These are phyloP conservation scores for Orbilia quercus DNA, from an alignment of 2,329 filamentous ascomycete species.

Conservation along the genomic window DNA sequence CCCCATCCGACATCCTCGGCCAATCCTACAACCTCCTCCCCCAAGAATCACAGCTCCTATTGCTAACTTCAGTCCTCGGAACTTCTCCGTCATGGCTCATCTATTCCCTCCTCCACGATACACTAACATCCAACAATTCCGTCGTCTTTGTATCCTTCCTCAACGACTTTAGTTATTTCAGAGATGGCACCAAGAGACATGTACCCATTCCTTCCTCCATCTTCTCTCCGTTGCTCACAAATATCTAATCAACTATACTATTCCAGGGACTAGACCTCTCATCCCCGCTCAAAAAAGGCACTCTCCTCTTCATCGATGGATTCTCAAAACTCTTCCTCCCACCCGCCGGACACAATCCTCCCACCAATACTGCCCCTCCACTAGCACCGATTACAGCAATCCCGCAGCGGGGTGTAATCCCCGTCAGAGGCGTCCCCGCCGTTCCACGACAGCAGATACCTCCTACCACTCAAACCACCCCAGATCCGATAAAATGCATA, in stretches of 20 bases:
- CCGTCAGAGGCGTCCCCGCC: constrained; percentile 25
- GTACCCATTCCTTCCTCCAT: constrained; percentile 65
- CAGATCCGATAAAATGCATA: constrained; percentile 47
- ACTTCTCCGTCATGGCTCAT: constrained; percentile 75
- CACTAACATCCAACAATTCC: constrained; percentile 62
- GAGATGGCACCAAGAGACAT: constrained; percentile 74
- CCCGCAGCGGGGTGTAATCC: constrained; percentile 47
- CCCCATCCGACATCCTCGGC: constrained; percentile 42
- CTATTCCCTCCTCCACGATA: constrained; percentile 61
- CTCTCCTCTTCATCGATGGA: constrained; percentile 80
- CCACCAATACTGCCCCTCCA: neutral
- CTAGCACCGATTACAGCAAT: neutral
- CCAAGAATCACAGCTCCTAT: constrained; percentile 70
- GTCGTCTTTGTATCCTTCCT: constrained; percentile 86
- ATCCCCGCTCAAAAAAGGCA: constrained; percentile 68
- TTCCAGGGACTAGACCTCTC: constrained; percentile 78
- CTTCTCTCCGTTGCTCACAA: neutral
- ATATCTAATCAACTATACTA: neutral
- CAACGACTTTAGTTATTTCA: constrained; percentile 82
- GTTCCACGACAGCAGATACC: constrained; percentile 9
- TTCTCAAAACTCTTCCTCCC: constrained; percentile 69
- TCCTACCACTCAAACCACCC: neutral
- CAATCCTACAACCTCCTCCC: constrained; percentile 71
- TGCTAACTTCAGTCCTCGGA: constrained; percentile 76
- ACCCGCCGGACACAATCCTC: neutral